A percentile compares a stretch with the other conserved stretches of the same genome.
phyloP scores from a whole-genome alignment of 1,284 basidiomycete genomes.

The Chalciporus piperatoides region DNA sequence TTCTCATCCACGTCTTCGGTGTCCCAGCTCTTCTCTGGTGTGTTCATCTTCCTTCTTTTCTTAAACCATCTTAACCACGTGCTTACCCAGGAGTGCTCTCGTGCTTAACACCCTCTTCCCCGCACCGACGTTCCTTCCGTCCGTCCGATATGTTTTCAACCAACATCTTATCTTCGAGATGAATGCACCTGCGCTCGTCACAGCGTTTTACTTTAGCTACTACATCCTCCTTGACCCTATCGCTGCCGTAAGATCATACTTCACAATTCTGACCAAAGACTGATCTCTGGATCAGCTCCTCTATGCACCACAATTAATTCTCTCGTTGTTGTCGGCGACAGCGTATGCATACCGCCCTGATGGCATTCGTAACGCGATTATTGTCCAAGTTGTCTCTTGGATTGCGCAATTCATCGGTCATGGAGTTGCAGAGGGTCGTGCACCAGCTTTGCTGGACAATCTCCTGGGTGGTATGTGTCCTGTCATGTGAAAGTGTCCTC shows the following conservation, averaged over 20 bases:
- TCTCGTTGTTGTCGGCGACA: slow-evolving; percentile 52
- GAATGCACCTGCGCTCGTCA: slow-evolving; percentile 58
- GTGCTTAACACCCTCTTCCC: slow-evolving; percentile 53
- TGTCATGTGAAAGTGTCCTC: slow-evolving; percentile 1
- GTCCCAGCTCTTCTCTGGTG: slow-evolving; percentile 83
- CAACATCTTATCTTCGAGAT: slow-evolving; percentile 68
- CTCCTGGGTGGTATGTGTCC: slow-evolving; percentile 65
- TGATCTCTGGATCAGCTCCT: slow-evolving; percentile 44
- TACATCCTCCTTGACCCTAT: slow-evolving; percentile 75
- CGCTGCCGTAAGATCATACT: slow-evolving; percentile 64
- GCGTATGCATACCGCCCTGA: slow-evolving; percentile 51
- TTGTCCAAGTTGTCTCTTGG: slow-evolving; percentile 67
- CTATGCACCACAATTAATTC: slow-evolving; percentile 56
- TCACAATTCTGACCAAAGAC: background rate
- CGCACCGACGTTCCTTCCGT: slow-evolving; percentile 53
- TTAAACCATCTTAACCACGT: slow-evolving; percentile 9
- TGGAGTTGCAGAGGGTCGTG: slow-evolving; percentile 74
- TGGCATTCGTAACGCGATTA: slow-evolving; percentile 44
- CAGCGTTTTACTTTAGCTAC: slow-evolving; percentile 61
- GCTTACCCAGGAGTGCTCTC: slow-evolving; percentile 54
- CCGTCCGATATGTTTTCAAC: slow-evolving; percentile 50
- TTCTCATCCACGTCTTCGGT: slow-evolving; percentile 77
- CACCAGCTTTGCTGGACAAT: slow-evolving; percentile 85
- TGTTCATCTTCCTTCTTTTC: slow-evolving; percentile 25
- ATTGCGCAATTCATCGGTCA: slow-evolving; percentile 85